Evolutionary conservation across 2,329 filamentous ascomycete genomes (phyloP), one percentile per base, ranked within the genome.

Genomic region (Exserohilum turcica): DNA sequence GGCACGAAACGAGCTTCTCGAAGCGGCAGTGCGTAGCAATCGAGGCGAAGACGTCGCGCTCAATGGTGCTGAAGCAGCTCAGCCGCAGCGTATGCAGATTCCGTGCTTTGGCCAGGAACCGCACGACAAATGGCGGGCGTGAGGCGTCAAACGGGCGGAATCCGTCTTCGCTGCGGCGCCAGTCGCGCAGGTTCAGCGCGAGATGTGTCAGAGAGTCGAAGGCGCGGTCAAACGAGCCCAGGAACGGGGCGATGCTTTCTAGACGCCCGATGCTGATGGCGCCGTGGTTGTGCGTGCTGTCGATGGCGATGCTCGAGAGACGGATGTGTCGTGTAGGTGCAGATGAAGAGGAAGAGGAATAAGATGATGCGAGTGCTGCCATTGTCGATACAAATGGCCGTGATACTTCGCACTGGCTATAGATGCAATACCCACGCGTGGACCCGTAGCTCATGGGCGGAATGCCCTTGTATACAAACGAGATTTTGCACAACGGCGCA

Each of bases 341-440:
- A n/a, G 21, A 24, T 7, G 21, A 24, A 5, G 21, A 24, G 4
- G 21, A 24, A 24, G 21, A 24, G 7, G 21, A 24, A 1, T 29
- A 29, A 4, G 19, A 24, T 3, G 42, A 24, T 1, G 57, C 58
- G 10, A 70, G 57, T 1, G 66, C 65, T 13, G 46, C 19, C 50
- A 70, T 58, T 16, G 63, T 66, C 5, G 51, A 54, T 2, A 70
- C 57, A n/a, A 69, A 70, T 1, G 67, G 67, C 6, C 66, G 52
- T 6, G 60, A 64, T 64, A 68, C 69, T 21, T 70, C 67, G n/a
- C 63, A 63, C 38, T 66, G 64, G 35, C 58, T 64, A 7, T 27
- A 44, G 28, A 64, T 56, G 44, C 66, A 67, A 29, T 68, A 68
- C n/a, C 44, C 27, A 0, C 48, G 39, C 3, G 48, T 48, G 9